Evolutionary conservation across 179 eudicot genomes (phyloP).

Genomic region (Amaranthus tricolor): DNA sequence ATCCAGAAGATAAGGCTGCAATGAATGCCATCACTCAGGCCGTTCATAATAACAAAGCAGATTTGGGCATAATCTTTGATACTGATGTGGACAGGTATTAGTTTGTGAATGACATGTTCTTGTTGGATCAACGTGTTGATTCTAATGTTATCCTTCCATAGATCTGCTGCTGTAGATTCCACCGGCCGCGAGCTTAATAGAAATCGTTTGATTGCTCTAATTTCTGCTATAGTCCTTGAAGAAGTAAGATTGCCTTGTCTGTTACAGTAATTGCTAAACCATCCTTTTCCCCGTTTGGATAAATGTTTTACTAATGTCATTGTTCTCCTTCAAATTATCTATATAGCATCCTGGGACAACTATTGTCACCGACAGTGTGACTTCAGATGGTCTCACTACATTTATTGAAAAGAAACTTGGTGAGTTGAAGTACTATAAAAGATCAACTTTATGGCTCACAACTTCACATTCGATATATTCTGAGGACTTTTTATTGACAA

Average conservation of each 20-base stretch:
- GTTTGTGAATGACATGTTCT: slow-evolving; percentile 11
- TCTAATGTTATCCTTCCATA: slow-evolving; percentile 25
- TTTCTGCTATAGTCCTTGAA: slow-evolving; percentile 95
- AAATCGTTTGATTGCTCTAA: slow-evolving; percentile 88
- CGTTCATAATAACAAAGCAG: slow-evolving; percentile 84
- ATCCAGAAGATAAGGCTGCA: slow-evolving; percentile 97
- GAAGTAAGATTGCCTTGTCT: slow-evolving; percentile 56
- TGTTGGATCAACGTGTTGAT: slow-evolving; percentile 13
- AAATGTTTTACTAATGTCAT: not conserved
- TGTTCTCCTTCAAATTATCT: slow-evolving; percentile 11
- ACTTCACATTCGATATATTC: not conserved
- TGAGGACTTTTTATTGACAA: slow-evolving; percentile 18
- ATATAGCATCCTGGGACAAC: slow-evolving; percentile 96
- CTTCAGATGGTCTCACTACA: slow-evolving; percentile 91
- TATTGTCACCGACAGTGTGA: slow-evolving; percentile 96
- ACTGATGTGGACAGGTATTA: slow-evolving; percentile 95
- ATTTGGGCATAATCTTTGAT: slow-evolving; percentile 96
- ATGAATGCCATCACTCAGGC: slow-evolving; percentile 93
- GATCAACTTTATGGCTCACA: slow-evolving; percentile 16
- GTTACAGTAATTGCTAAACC: not conserved
- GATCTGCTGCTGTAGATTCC: slow-evolving; percentile 99
- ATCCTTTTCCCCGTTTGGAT: too few species aligned
- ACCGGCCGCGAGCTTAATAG: slow-evolving; percentile 86
- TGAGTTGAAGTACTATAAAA: slow-evolving; percentile 36
- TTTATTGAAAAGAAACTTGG: slow-evolving; percentile 94